phyloP scores from a whole-genome alignment of 2,329 filamentous ascomycete species.

The Stachybotrys chartarum region DNA sequence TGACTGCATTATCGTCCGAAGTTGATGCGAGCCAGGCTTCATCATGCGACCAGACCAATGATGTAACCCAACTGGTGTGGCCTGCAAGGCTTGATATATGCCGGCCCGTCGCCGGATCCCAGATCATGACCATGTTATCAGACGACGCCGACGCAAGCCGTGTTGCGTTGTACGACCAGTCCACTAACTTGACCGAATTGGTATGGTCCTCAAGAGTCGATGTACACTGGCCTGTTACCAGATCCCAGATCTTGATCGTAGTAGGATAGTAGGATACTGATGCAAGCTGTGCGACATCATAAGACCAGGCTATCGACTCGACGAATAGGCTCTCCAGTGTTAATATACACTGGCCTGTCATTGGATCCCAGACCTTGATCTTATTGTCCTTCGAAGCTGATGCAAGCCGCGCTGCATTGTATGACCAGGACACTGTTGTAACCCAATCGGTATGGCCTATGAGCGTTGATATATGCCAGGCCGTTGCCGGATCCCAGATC shows the following conservation, averaged over 20 bases:
- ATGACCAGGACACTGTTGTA: not conserved
- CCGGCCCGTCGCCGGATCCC: not conserved
- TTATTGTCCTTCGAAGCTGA: slow-evolving; percentile 2
- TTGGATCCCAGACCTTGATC: slow-evolving; percentile 5
- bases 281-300: not conserved
- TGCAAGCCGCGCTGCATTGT: not conserved
- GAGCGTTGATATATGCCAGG: not conserved
- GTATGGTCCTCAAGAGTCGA: not conserved
- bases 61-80: not conserved
- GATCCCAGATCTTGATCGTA: not conserved
- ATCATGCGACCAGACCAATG: slow-evolving; percentile 3
- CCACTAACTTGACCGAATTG: not conserved
- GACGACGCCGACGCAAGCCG: slow-evolving; percentile 2
- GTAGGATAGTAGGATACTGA: not conserved
- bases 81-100: slow-evolving; percentile 1
- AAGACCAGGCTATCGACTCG: not conserved
- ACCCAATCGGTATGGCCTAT: not conserved
- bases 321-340: slow-evolving; percentile 3
- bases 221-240: not conserved
- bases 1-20: not conserved
- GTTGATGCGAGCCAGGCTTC: slow-evolving; percentile 1
- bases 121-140: slow-evolving; percentile 2
- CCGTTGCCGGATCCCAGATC: not conserved
- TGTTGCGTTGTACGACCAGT: not conserved
- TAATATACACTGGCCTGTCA: not conserved